These are phyloP conservation scores for Austroboletus eburneus DNA, from an alignment of 768 basidiomycete species.

Conservation along the genomic window DNA sequence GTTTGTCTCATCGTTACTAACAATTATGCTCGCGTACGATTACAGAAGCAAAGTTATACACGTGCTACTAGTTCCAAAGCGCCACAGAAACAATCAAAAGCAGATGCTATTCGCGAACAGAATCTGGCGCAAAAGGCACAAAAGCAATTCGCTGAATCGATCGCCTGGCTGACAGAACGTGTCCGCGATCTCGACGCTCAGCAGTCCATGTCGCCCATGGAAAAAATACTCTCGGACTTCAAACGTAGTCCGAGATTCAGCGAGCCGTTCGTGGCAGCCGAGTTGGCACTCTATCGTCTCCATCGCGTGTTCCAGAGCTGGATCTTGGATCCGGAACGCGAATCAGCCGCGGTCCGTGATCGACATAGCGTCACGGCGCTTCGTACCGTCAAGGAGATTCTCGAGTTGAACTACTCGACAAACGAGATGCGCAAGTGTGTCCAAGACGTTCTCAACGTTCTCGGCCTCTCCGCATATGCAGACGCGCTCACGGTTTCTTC, in stretches of 20 bases:
- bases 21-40: not conserved
- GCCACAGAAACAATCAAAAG: conserved; percentile 29
- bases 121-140: conserved; percentile 44
- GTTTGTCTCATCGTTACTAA: no score
- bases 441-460: conserved; percentile 35
- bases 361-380: conserved; percentile 44
- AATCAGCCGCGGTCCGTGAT: conserved; percentile 40
- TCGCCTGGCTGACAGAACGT: conserved; percentile 51
- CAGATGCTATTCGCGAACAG: conserved; percentile 41
- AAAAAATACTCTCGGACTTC: conserved; percentile 36
- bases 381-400: conserved; percentile 44
- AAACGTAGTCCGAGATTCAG: conserved; percentile 43
- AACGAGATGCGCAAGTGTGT: conserved; percentile 33
- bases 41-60: conserved; percentile 15
- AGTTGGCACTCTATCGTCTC: conserved; percentile 50
- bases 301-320: conserved; percentile 50
- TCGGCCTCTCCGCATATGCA: conserved; percentile 47
- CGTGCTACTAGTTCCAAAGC: conserved; percentile 24
- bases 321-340: conserved; percentile 43
- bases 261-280: conserved; percentile 43
- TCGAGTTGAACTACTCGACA: conserved; percentile 31
- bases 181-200: conserved; percentile 33
- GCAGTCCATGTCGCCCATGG: conserved; percentile 16
- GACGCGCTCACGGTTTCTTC: conserved; percentile 13
- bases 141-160: conserved; percentile 36